phyloP scores from a whole-genome alignment of 345 rosid genomes.

The Dimocarpus longan region DNA sequence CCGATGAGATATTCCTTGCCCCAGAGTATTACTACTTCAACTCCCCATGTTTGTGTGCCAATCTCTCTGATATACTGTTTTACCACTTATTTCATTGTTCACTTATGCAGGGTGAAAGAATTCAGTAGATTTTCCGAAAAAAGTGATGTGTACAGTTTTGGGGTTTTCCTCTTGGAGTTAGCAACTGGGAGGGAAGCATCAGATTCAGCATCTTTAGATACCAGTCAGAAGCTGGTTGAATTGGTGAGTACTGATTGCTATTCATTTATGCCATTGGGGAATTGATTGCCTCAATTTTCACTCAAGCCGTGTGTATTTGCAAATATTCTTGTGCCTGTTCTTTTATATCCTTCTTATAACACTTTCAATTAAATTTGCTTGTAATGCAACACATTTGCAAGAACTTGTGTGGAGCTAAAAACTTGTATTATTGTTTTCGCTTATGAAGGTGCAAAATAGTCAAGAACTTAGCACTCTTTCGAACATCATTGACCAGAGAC shows the following conservation, averaged over 20 bases:
- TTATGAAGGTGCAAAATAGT: constrained; percentile 59
- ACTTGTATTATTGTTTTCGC: not conserved
- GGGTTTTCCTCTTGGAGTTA: constrained; percentile 87
- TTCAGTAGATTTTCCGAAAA: constrained; percentile 87
- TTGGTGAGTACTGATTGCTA: constrained; percentile 51
- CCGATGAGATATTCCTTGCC: constrained; percentile 83
- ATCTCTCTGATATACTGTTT: constrained; percentile 2
- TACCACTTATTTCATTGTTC: constrained; percentile 14
- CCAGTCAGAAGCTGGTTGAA: constrained; percentile 66
- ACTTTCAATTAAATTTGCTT: not conserved
- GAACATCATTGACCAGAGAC: constrained; percentile 63
- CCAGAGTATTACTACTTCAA: constrained; percentile 61
- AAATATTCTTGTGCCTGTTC: not conserved
- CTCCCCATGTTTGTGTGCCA: constrained; percentile 3
- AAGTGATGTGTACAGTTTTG: constrained; percentile 89
- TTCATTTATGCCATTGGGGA: constrained; percentile 13
- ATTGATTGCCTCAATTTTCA: not conserved
- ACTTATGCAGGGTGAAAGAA: constrained; percentile 67
- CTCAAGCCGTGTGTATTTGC: not conserved
- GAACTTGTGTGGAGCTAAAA: not conserved
- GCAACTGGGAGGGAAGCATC: constrained; percentile 80
- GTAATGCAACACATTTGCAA: not conserved
- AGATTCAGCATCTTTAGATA: constrained; percentile 48
- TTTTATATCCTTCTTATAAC: not conserved
- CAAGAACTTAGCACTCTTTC: constrained; percentile 51